Conservation (phyloP, 768 basidiomycete species). For the Suillus clintonianus region DNA sequence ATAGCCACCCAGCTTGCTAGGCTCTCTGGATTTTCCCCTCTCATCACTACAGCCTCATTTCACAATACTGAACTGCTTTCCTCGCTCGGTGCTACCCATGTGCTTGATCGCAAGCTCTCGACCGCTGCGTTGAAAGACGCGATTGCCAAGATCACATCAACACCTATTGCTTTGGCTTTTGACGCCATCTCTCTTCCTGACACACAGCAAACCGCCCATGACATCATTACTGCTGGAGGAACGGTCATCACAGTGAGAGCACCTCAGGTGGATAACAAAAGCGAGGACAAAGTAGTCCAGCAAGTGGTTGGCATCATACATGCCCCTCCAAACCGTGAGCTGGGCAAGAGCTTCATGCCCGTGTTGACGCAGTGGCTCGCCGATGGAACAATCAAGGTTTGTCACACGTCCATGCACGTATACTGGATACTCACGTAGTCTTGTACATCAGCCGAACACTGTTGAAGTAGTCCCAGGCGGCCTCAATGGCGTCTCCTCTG, state of each 20-base stretch:
- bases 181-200: constrained; percentile 32
- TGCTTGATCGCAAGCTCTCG: constrained; percentile 33
- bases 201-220: constrained; percentile 36
- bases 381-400: constrained; percentile 19
- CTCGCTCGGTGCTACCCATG: constrained; percentile 39
- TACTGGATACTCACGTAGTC: neutral
- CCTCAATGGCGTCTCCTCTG: constrained; percentile 34
- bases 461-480: constrained; percentile 42
- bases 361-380: constrained; percentile 14
- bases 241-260: constrained; percentile 14
- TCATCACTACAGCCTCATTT: constrained; percentile 42
- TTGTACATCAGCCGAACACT: constrained; percentile 31
- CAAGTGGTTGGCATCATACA: constrained; percentile 6
- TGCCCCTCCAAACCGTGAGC: neutral
- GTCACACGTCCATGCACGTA: neutral
- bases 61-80: constrained; percentile 34
- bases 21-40: constrained; percentile 37
- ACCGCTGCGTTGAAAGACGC: constrained; percentile 9
- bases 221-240: constrained; percentile 33
- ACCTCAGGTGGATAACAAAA: constrained; percentile 3
- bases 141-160: constrained; percentile 14
- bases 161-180: constrained; percentile 13
- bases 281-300: constrained; percentile 1
- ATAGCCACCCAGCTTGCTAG: constrained; percentile 38
- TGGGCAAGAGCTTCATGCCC: constrained; percentile 11